phyloP scores from a whole-genome alignment of 768 basidiomycete species.

The Sistotremastrum niveocremeum region DNA sequence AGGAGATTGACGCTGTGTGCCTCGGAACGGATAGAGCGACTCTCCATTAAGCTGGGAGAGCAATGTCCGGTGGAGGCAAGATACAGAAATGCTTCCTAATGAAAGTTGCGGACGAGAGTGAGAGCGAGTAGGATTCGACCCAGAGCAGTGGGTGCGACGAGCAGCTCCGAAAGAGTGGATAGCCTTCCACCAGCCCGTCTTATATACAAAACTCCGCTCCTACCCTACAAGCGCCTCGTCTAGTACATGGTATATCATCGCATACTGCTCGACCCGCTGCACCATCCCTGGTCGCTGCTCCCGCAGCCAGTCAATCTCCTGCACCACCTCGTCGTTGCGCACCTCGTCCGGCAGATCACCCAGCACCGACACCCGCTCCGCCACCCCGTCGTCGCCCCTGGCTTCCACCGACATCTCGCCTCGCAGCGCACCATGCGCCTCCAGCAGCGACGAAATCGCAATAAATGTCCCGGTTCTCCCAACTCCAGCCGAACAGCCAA shows the following conservation, averaged over 20 bases:
- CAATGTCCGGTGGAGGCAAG: too few relatives aligned
- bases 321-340: conserved; percentile 42
- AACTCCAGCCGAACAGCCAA: conserved; percentile 79
- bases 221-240: too few relatives aligned
- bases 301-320: conserved; percentile 64
- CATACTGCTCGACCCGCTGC: conserved; percentile 50
- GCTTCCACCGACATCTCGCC: background rate
- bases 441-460: conserved; percentile 65
- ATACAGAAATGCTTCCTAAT: too few relatives aligned
- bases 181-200: too few relatives aligned
- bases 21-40: too few relatives aligned
- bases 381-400: background rate
- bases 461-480: conserved; percentile 84
- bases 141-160: too few relatives aligned
- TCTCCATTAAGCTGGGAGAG: too few relatives aligned
- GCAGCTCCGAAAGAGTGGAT: too few relatives aligned
- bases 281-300: conserved; percentile 82
- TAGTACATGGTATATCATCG: conserved; percentile 52
- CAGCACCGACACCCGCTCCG: conserved; percentile 30
- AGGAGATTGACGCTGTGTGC: too few relatives aligned
- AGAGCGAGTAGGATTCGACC: too few relatives aligned
- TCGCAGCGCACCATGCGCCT: conserved; percentile 33
- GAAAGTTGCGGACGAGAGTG: too few relatives aligned
- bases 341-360: conserved; percentile 39
- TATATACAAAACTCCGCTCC: too few relatives aligned